Base-by-base conservation (phyloP, 2,329 filamentous ascomycete species). In the Penicillium verrucosum region DNA sequence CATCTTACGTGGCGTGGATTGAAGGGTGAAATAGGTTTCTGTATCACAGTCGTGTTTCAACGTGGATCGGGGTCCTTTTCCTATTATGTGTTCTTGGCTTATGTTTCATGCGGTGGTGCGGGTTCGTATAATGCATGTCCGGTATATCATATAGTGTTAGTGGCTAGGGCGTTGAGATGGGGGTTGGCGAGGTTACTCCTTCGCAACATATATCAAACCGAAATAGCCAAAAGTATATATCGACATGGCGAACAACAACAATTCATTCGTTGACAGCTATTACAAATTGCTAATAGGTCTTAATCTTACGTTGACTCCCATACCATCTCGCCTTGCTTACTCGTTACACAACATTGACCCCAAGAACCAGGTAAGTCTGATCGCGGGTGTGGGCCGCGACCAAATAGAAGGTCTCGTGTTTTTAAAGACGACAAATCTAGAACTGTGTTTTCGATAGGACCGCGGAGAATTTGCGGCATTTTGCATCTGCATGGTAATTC, bases 21-120 rank as follows among this genome's bases (percentile, higher is more conserved):
- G 6, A 25, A 21, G 37, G 30, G 32, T 6, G 38, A 16, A n/a
- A 34, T 42, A 11, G 21, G 11, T 32, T 38, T 48, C 37, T 52
- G 54, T 56, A 14, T 30, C 9, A 56, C 54, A 8, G 34, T 12
- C 7, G 14, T 52, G 54, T 56, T 56, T 56, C 36, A 52, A 38
- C 40, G 34, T 36, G 34, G 25, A 27, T 45, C 9, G 7, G 41
- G 23, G 7, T 30, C 18, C 18, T 48, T 25, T 51, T 34, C 25
- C 23, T 30, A 8, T n/a, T 38, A 40, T 29, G 8, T 44, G 3
- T 6, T 16, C 40, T 55, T 38, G 30, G 38, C 30, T 37, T 51
- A 7, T 36, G 48, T 51, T 46, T 56, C 40, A 40, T 46, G 34
- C 8, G 12, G 32, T 54, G 34, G 16, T 54, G 34, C 27, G 8